These are phyloP conservation scores for Tulasnella calospora DNA, from an alignment of 768 basidiomycete genomes.

Conservation along the genomic window DNA sequence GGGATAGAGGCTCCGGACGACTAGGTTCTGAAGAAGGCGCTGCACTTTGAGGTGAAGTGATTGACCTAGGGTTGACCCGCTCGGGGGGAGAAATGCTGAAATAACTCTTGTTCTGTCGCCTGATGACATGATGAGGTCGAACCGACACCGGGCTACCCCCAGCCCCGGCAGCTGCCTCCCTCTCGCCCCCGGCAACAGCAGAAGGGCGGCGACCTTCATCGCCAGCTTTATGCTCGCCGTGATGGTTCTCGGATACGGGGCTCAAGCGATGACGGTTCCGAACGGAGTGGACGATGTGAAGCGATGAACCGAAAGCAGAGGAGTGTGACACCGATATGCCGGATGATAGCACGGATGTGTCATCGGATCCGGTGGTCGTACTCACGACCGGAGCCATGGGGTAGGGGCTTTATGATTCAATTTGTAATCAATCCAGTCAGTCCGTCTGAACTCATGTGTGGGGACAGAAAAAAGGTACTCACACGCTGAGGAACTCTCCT, in stretches of 20 bases:
- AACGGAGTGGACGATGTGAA: conserved; percentile 38
- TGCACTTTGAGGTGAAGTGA: background rate
- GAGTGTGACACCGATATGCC: conserved; percentile 52
- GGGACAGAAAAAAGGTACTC: background rate
- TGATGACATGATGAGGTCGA: background rate
- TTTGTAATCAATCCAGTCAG: background rate
- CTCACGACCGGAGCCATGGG: conserved; percentile 36
- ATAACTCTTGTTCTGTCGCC: conserved; percentile 14
- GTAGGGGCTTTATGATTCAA: conserved; percentile 7
- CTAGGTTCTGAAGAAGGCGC: background rate
- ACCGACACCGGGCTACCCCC: background rate
- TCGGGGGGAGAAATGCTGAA: conserved; percentile 25
- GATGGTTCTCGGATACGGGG: conserved; percentile 54
- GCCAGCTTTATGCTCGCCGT: conserved; percentile 28
- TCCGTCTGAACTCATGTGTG: background rate
- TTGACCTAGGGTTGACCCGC: conserved; percentile 5
- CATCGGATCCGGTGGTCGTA: conserved; percentile 62
- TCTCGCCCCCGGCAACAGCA: background rate
- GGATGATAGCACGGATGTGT: conserved; percentile 43
- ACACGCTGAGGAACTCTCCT: background rate
- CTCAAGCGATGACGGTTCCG: conserved; percentile 51
- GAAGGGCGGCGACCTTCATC: background rate
- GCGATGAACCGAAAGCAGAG: conserved; percentile 45
- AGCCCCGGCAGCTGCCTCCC: background rate
- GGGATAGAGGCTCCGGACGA: background rate